These are phyloP conservation scores for Globisporangium cystogenes DNA, from an alignment of 352 stramenopile genomes.

Conservation along the genomic window DNA sequence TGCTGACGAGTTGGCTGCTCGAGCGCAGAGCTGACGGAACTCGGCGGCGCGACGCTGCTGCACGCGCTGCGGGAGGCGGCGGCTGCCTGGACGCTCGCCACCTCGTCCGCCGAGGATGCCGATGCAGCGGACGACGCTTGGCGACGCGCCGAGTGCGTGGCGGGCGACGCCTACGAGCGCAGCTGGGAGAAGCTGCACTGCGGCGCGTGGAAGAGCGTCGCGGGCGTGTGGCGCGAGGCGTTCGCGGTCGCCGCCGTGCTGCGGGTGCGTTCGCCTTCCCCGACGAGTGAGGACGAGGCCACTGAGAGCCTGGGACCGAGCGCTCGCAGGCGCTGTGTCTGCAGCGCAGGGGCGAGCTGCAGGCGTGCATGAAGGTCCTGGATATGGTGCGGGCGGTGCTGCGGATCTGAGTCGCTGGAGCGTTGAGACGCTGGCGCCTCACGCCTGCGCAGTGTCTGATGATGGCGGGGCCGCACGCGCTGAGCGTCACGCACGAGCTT, in stretches of 20 bases:
- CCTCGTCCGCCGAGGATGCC: too few species aligned
- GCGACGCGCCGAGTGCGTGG: slow-evolving; percentile 5
- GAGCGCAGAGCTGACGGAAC: slow-evolving; percentile 15
- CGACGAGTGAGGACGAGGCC: neutral
- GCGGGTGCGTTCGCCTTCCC: slow-evolving; percentile 19
- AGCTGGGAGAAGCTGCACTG: slow-evolving; percentile 75
- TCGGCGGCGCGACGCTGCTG: slow-evolving; percentile 37
- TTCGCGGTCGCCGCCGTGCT: slow-evolving; percentile 55
- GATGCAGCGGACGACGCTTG: neutral
- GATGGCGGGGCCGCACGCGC: slow-evolving; percentile 60
- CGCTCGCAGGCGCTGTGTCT: slow-evolving; percentile 27
- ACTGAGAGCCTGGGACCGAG: neutral
- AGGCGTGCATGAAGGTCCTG: slow-evolving; percentile 36
- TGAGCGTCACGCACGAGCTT: slow-evolving; percentile 36
- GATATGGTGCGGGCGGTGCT: slow-evolving; percentile 43
- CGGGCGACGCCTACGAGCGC: slow-evolving; percentile 40
- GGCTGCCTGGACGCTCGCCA: neutral
- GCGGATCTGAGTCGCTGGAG: too few species aligned
- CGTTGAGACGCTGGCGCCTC: neutral
- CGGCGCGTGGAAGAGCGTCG: slow-evolving; percentile 61
- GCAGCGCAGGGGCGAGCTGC: slow-evolving; percentile 12
- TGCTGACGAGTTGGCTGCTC: neutral
- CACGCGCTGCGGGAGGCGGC: slow-evolving; percentile 26
- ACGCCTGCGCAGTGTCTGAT: slow-evolving; percentile 38
- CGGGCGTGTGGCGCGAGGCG: slow-evolving; percentile 44